These are phyloP conservation scores for Cyberlindnera galapagoensis DNA, from an alignment of 805 yeast species.

Conservation along the genomic window DNA sequence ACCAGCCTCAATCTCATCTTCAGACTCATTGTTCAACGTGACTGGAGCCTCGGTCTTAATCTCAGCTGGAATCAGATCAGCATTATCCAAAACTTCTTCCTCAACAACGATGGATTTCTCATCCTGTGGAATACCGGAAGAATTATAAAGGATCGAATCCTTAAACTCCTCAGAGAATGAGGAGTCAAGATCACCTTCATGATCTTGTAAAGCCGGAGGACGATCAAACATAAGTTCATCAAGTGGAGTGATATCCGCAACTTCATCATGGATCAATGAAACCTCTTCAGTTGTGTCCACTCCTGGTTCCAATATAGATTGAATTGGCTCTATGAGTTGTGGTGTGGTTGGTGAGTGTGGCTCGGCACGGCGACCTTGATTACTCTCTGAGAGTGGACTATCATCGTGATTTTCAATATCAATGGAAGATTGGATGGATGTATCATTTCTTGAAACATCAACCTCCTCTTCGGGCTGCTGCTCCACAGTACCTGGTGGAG, in stretches of 20 bases:
- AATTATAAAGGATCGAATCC: conserved; percentile 13
- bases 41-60: too few species aligned
- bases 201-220: conserved; percentile 7
- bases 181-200: conserved; percentile 1
- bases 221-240: conserved; percentile 6
- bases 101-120: not conserved
- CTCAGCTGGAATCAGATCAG: not conserved
- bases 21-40: too few species aligned
- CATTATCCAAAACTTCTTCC: too few species aligned
- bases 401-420: too few species aligned
- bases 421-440: conserved; percentile 11
- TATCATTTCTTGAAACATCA: too few species aligned
- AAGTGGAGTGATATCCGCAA: not conserved
- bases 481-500: not conserved
- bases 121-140: conserved; percentile 11
- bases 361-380: too few species aligned
- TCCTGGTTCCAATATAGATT: not conserved
- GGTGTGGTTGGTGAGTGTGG: too few species aligned
- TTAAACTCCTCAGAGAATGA: conserved; percentile 18
- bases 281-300: conserved; percentile 5
- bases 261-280: conserved; percentile 3
- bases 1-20: not conserved
- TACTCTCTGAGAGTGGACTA: too few species aligned
- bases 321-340: too few species aligned
- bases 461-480: not conserved